Conservation (phyloP, 257 asterid species). For the Salvia splendens region DNA sequence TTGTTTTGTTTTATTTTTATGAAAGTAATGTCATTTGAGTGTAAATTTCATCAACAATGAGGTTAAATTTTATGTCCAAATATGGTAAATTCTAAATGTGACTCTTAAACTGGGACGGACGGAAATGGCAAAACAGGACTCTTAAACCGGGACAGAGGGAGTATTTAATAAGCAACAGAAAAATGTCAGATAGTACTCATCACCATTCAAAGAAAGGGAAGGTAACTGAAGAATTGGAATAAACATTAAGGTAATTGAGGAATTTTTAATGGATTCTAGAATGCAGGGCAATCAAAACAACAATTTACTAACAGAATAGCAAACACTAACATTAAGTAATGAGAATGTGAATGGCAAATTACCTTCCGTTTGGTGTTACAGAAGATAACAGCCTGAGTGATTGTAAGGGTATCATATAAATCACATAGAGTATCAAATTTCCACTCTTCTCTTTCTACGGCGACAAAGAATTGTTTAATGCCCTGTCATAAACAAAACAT, state of each 20-base stretch:
- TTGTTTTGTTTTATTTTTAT: too few species aligned
- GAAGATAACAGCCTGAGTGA: constrained; percentile 96
- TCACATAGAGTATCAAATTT: constrained; percentile 92
- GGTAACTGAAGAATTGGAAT: neutral
- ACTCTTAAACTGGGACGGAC: too few species aligned
- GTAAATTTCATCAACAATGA: too few species aligned
- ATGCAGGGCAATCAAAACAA: constrained; percentile 1
- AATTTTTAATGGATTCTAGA: neutral
- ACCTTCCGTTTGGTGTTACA: constrained; percentile 97
- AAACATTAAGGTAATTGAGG: neutral
- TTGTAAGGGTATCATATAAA: constrained; percentile 92
- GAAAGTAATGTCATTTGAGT: too few species aligned
- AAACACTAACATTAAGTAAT: neutral
- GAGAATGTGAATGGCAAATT: constrained; percentile 19
- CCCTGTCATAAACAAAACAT: constrained; percentile 53
- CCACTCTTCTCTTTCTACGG: constrained; percentile 97
- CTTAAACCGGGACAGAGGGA: too few species aligned
- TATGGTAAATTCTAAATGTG: too few species aligned
- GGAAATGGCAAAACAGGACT: too few species aligned
- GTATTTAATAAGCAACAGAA: neutral
- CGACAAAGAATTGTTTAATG: constrained; percentile 95
- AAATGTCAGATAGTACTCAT: neutral
- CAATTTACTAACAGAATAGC: neutral
- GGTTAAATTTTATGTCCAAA: too few species aligned
- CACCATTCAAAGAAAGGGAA: neutral